Base-by-base conservation (phyloP, 1,284 basidiomycete genomes). In the Xanthoconium separans region DNA sequence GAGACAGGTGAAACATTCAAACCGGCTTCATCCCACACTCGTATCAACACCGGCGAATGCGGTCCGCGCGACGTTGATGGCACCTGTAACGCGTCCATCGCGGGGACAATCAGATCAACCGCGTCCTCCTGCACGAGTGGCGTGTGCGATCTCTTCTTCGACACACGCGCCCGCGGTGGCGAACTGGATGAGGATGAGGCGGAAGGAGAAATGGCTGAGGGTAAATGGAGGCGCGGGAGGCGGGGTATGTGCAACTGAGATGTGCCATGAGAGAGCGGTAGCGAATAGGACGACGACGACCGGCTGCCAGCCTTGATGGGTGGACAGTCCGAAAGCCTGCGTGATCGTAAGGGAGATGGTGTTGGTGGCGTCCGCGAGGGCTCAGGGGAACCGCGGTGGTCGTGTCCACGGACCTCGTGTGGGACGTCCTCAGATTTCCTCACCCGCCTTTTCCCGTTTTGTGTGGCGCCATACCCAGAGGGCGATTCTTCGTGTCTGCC, bases 111-210 rank as follows among this genome's bases (percentile, higher is more conserved):
- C 29, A 69, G 49, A 31, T 71, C 66, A 6, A 69, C 70, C 11
- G 66, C 66, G 12, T 69, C 66, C 27, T 69, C 68, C 34, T 58
- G 18, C 0, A 54, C 54, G 4, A 69, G 64, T 6, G 66, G 70
- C 1, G 51, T 22, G 33, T 41, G 68, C 8, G 47, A 37, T 1
- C 40, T 29, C 9, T 46, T 51, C 33, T 54, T 63, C 37, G 58
- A 50, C 7, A 18, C 0, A 3, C 49, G 51, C 9, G 50, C 51
- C 11, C 22, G 40, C 3, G n/a, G n/a, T 10, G 51, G 18, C 4
- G 64, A 55, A 16, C 49, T 31, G 24, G 42, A 33, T 7, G 62
- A 31, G 18, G 51, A 13, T n/a, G 59, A 31, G 10, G 58, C 8
- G n/a, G 54, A 47, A 31, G 43, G 3, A 7, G 51, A 31, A 22